Conservation (phyloP, 176 grass and related monocot genomes). For the Puccinellia tenuiflora region DNA sequence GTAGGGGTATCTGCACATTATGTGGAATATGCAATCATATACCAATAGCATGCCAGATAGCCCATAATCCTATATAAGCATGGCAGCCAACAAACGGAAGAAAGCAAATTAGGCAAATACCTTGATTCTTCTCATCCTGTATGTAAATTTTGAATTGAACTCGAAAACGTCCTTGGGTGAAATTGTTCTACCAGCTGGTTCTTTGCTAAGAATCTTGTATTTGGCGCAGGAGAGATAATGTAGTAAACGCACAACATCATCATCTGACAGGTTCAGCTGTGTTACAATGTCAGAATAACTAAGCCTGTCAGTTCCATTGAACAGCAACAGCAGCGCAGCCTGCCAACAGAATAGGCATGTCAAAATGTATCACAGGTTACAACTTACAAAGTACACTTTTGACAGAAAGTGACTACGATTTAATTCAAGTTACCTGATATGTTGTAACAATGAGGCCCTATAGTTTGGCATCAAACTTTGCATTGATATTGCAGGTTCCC, state of each 20-base stretch:
- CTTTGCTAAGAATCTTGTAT: conserved; percentile 95
- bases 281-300: conserved; percentile 91
- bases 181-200: conserved; percentile 76
- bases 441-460: conserved; percentile 90
- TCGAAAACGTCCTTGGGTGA: conserved; percentile 70
- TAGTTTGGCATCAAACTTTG: conserved; percentile 69
- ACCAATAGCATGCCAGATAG: not conserved
- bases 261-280: conserved; percentile 88
- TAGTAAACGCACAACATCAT: conserved; percentile 95
- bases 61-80: not conserved
- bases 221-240: conserved; percentile 96
- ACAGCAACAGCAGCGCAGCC: conserved; percentile 83
- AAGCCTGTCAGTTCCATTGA: conserved; percentile 69
- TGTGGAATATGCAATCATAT: not conserved
- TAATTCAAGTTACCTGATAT: conserved; percentile 57
- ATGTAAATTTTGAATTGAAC: conserved; percentile 94
- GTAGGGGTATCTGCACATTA: conserved; percentile 57
- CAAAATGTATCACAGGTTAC: not conserved
- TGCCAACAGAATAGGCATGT: conserved; percentile 22
- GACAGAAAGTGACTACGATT: not conserved
- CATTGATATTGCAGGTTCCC: conserved; percentile 85
- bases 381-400: not conserved
- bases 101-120: conserved; percentile 28
- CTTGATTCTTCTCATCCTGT: conserved; percentile 96
- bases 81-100: not conserved